Evolutionary conservation across 2,329 filamentous ascomycete genomes (phyloP), one percentile per base, ranked within the genome.

Genomic region (Hypoxylon sp.): DNA sequence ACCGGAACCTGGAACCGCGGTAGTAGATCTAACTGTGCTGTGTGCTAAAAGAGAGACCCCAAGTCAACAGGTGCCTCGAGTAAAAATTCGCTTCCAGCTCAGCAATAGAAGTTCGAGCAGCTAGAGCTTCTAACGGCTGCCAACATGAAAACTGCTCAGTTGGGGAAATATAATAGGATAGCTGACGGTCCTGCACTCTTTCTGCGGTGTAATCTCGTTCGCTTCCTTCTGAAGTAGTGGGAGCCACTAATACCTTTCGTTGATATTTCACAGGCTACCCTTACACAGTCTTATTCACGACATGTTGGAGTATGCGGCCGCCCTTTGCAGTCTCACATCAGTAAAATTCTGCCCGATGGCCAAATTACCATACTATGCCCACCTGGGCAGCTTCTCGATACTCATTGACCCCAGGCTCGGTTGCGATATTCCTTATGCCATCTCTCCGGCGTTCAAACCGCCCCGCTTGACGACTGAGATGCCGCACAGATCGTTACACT

Each of bases 401-500:
- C 28, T 40, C 33, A 48, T 48, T 48, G 28, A 28, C 18, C 24
- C 42, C 42, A 50, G 54, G 44, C 48, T 55, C 53, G 59, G n/a
- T 58, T 53, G 12, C 49, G 33, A 20, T 26, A 55, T 42, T 54
- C 32, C 14, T 30, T 24, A 20, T 40, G 22, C 44, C 36, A 55
- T 12, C 28, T 42, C 33, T 45, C 32, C 32, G 33, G 28, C 57
- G 24, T n/a, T 36, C 18, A 52, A 44, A 42, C 26, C 51, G 28
- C 42, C 32, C 48, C 40, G 33, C 45, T 38, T 61, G 52, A 54
- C 51, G 33, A 54, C 50, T 54, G 52, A 68, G 65, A 66, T 68
- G 59, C 65, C 26, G 62, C 59, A 68, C 48, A 18, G 16, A 42
- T 12, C n/a, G 65, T 68, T 61, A 63, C 65, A 68, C 65, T 52